Evolutionary conservation across 2,329 filamentous ascomycete species (phyloP).

Genomic region (Acephala macrosclerotiorum): DNA sequence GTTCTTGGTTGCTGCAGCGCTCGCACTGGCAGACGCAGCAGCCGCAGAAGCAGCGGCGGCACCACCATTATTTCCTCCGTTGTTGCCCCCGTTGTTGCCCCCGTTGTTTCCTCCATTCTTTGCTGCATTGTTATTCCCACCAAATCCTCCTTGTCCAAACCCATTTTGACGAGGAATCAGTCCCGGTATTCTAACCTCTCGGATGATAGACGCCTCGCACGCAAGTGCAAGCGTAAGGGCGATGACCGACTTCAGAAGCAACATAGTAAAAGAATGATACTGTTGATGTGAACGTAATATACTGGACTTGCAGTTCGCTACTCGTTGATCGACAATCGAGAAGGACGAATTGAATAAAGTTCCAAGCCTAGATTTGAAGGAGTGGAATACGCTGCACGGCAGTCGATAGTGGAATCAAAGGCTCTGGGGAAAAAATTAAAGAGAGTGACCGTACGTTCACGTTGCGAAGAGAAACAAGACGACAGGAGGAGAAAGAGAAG

Average conservation of each 20-base stretch:
- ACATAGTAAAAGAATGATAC: constrained; percentile 21
- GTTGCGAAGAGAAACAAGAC: constrained; percentile 5
- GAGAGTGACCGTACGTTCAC: constrained; percentile 19
- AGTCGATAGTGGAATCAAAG: constrained; percentile 19
- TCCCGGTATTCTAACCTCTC: constrained; percentile 15
- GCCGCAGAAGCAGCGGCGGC: neutral
- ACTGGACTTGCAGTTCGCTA: neutral
- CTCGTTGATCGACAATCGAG: constrained; percentile 36
- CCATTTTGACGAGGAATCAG: constrained; percentile 21
- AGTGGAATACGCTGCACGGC: constrained; percentile 14
- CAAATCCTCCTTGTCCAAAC: constrained; percentile 11
- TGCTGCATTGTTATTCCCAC: constrained; percentile 3
- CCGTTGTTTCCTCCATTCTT: constrained; percentile 2
- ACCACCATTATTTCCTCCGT: neutral
- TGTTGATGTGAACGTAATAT: too few relatives aligned
- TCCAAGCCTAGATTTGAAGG: constrained; percentile 17
- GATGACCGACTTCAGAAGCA: constrained; percentile 21
- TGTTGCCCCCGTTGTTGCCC: constrained; percentile 13
- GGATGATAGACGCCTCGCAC: constrained; percentile 22
- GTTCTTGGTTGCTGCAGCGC: constrained; percentile 18
- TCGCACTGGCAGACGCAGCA: constrained; percentile 8
- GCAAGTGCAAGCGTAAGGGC: constrained; percentile 18
- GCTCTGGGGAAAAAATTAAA: constrained; percentile 17
- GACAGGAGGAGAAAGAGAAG: neutral
- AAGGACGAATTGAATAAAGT: neutral